Percentiles rank a stretch among this genome's conserved stretches.
These are phyloP conservation scores for Clonostachys byssicola DNA, from an alignment of 2,329 filamentous ascomycete genomes.

Conservation along the genomic window DNA sequence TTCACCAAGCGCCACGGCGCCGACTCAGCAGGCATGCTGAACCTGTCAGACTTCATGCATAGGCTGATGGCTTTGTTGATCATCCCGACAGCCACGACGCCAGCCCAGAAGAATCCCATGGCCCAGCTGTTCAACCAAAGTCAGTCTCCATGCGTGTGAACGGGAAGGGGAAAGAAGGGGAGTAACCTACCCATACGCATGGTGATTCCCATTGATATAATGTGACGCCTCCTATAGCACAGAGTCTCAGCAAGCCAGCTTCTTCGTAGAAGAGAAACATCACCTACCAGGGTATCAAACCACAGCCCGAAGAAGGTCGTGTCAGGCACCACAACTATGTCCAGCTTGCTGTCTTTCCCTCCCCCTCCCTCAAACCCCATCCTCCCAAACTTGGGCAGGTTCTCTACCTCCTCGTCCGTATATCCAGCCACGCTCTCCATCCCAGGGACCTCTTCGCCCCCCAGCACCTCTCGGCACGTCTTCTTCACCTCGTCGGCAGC, in stretches of 20 bases:
- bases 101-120: slow-evolving; percentile 34
- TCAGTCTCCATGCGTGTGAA: too few relatives aligned
- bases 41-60: too few relatives aligned
- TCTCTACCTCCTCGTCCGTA: slow-evolving; percentile 21
- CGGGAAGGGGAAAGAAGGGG: too few relatives aligned
- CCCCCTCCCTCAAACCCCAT: slow-evolving; percentile 11
- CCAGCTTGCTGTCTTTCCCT: slow-evolving; percentile 4
- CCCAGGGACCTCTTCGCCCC: slow-evolving; percentile 14
- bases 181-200: slow-evolving; percentile 25
- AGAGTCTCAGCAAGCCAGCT: too few relatives aligned
- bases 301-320: slow-evolving; percentile 23
- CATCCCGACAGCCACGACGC: slow-evolving; percentile 28
- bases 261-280: not conserved
- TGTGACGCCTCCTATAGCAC: slow-evolving; percentile 20
- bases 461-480: slow-evolving; percentile 20
- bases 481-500: slow-evolving; percentile 21
- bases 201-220: slow-evolving; percentile 27
- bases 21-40: not conserved
- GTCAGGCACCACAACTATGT: slow-evolving; percentile 25
- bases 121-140: slow-evolving; percentile 12
- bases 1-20: slow-evolving; percentile 18
- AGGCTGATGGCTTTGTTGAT: not conserved
- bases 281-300: slow-evolving; percentile 29
- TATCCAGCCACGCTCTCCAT: slow-evolving; percentile 16
- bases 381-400: slow-evolving; percentile 17